Conservation (phyloP, 768 basidiomycete species). For the Phlebiopsis gigantea region DNA sequence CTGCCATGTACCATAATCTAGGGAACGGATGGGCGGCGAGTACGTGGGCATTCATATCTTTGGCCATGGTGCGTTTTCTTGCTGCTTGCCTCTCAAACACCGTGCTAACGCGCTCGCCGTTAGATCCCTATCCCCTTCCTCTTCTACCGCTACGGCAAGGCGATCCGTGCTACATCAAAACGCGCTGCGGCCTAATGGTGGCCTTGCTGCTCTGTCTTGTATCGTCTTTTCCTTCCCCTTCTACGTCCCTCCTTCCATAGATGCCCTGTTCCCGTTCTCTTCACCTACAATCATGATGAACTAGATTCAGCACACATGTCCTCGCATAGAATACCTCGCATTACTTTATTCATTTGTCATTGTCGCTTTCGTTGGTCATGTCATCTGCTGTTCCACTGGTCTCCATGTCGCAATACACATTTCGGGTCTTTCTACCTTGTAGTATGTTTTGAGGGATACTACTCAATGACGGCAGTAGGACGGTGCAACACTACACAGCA, state of each 20-base stretch:
- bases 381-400: neutral
- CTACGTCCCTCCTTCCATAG: neutral
- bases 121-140: constrained; percentile 29
- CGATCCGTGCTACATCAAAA: constrained; percentile 33
- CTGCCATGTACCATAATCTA: constrained; percentile 35
- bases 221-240: neutral
- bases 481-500: constrained; percentile 4
- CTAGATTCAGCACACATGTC: neutral
- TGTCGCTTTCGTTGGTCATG: neutral
- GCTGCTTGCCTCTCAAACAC: neutral
- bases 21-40: constrained; percentile 36
- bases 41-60: constrained; percentile 30
- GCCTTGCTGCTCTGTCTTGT: neutral
- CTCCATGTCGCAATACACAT: neutral
- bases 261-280: neutral
- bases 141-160: constrained; percentile 36
- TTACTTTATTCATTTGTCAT: neutral
- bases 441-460: neutral
- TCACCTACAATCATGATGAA: neutral
- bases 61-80: constrained; percentile 21
- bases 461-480: neutral
- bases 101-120: neutral
- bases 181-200: constrained; percentile 17
- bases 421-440: neutral
- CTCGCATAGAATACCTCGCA: neutral